Base-by-base conservation (phyloP, 306 rosid genomes). In the Corylus avellana region DNA sequence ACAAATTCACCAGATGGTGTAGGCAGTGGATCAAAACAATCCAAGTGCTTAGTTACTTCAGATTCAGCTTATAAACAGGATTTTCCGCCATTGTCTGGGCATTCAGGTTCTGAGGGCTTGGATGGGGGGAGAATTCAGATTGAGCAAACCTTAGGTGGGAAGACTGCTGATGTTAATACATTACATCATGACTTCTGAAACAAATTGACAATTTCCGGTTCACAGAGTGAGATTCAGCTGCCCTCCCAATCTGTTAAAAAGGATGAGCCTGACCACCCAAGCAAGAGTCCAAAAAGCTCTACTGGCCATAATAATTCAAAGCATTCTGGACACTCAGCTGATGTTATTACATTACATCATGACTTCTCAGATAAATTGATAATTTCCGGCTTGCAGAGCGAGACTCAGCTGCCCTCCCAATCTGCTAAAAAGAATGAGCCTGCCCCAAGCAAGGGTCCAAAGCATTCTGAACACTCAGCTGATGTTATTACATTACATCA, bases 11-110 rank as follows among this genome's bases (percentile, higher is more conserved):
- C 71, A 16, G 35, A 74, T 18, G 48, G 46, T 5, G 5, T 3
- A 29, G 73, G 53, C 18, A 27, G 12, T 55, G 22, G 12, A 62
- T 54, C 37, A 20, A 50, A 72, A 73, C 70, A 18, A 53, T 10
- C 17, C 49, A 51, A 59, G 11, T 13, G 9, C 56, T 16, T 20
- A 10, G 44, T 57, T 70, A 62, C 35, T 69, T 67, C 66, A 6
- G 16, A 51, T 73, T n/a, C 74, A 4, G 48, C 6, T 44, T 1
- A 44, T 11, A n/a, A 68, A 25, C 39, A 56, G 63, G 46, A 47
- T 76, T 4, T n/a, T 42, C 25, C 80, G 72, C 59, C 71, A 13
- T 72, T 75, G 16, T 78, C 81, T 78, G 49, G 22, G 77, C 58
- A 2, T 27, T 56, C 53, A 67, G 61, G n/a, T 37, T 47, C 79